Conservation (phyloP, 1,284 basidiomycete genomes). For the Tilletia walkeri region DNA sequence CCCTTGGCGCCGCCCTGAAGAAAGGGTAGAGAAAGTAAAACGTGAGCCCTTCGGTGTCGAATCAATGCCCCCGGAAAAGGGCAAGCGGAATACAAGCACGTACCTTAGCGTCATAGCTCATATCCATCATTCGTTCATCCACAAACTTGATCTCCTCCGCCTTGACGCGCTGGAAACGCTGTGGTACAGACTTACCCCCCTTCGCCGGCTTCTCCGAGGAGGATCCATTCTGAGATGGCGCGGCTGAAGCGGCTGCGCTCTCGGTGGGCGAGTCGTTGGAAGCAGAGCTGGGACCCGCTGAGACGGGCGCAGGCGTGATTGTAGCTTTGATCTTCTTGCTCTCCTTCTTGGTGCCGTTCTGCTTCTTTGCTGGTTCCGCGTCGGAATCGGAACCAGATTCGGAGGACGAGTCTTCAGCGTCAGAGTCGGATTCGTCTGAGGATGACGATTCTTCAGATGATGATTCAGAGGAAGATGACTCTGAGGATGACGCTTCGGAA, state of each 20-base stretch:
- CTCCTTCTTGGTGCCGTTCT: background rate
- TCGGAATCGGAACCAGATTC: background rate
- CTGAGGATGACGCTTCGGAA: constrained; percentile 21
- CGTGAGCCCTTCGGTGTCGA: no score
- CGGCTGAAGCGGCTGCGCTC: background rate
- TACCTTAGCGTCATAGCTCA: constrained; percentile 73
- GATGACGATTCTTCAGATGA: constrained; percentile 22
- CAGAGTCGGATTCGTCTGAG: constrained; percentile 24
- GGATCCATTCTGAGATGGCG: background rate
- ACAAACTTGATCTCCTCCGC: constrained; percentile 64
- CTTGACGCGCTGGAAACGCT: constrained; percentile 77
- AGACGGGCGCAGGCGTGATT: no score
- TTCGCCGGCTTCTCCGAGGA: background rate
- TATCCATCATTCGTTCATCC: constrained; percentile 70
- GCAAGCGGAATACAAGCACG: background rate
- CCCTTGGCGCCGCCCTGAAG: constrained; percentile 58
- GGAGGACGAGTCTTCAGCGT: constrained; percentile 13
- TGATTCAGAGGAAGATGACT: constrained; percentile 30
- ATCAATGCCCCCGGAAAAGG: no score
- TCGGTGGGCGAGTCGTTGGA: background rate
- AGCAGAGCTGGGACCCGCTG: background rate
- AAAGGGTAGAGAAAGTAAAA: background rate
- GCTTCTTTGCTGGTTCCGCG: constrained; percentile 19
- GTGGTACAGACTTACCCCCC: constrained; percentile 24
- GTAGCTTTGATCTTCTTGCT: background rate